These are phyloP conservation scores for Leucosporidium scottii DNA, from an alignment of 768 basidiomycete species.

Conservation along the genomic window DNA sequence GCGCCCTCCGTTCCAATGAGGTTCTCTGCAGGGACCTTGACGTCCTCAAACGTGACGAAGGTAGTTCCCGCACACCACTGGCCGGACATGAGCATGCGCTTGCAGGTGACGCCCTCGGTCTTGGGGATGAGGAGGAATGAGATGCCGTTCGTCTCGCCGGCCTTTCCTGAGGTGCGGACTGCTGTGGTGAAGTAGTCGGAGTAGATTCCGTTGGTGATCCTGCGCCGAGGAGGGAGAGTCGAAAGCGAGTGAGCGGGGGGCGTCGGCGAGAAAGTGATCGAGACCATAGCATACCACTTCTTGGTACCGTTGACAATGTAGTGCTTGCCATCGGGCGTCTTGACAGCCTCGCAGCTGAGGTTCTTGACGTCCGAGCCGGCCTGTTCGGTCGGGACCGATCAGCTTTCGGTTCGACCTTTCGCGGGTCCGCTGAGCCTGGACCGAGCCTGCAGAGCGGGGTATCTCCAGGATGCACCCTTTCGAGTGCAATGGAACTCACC, in stretches of 20 bases:
- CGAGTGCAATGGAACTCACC: too few species aligned
- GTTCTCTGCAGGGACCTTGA: conserved; percentile 39
- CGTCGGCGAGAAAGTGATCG: not conserved
- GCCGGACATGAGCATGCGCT: conserved; percentile 13
- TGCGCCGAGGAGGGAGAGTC: too few species aligned
- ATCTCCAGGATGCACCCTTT: too few species aligned
- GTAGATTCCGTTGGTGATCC: conserved; percentile 29
- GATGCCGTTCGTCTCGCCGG: conserved; percentile 31
- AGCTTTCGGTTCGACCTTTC: too few species aligned
- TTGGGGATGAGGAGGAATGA: conserved; percentile 35
- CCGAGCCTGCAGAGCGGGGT: too few species aligned
- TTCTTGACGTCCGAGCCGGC: conserved; percentile 37
- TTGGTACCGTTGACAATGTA: conserved; percentile 27
- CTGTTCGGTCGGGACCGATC: too few species aligned
- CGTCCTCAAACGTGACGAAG: conserved; percentile 37
- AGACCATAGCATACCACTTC: conserved; percentile 31
- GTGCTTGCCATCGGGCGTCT: conserved; percentile 30
- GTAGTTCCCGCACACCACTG: conserved; percentile 35
- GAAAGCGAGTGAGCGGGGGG: not conserved
- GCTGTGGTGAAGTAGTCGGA: conserved; percentile 40
- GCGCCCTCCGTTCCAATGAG: conserved; percentile 36
- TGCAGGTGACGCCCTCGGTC: conserved; percentile 10
- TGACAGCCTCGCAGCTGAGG: conserved; percentile 30
- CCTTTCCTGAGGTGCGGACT: conserved; percentile 37
- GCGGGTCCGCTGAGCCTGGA: too few species aligned